Percentiles rank a stretch among this genome's conserved stretches.
Evolutionary conservation across 2,329 filamentous ascomycete species (phyloP).

Genomic region (Lachnellula subtilissima): DNA sequence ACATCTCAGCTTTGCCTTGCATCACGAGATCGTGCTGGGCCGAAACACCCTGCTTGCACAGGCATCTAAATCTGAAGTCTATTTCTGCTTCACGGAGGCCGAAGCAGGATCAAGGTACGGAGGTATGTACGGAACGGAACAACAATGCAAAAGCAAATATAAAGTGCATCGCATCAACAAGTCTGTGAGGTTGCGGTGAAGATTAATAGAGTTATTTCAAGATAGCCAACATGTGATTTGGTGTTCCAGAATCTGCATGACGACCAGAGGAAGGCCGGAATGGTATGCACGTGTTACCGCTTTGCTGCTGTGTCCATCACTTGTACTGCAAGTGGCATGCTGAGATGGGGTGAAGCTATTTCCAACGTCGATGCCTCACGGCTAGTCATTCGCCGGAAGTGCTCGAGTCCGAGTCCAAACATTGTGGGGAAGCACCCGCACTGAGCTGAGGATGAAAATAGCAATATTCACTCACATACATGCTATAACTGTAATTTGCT

Average conservation of each 20-base stretch:
- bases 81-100: conserved; percentile 1
- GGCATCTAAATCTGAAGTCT: not conserved
- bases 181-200: conserved; percentile 2
- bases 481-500: too few relatives aligned
- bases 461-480: not conserved
- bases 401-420: not conserved
- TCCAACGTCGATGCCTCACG: not conserved
- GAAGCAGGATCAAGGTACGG: not conserved
- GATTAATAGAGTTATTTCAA: conserved; percentile 4
- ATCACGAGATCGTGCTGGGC: conserved; percentile 8
- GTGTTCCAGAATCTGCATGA: conserved; percentile 11
- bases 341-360: not conserved
- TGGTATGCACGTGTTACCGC: not conserved
- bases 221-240: not conserved
- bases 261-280: not conserved
- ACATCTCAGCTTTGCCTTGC: not conserved
- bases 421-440: not conserved
- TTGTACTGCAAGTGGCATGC: not conserved
- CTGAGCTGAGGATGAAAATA: not conserved
- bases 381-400: not conserved
- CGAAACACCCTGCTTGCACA: conserved; percentile 12
- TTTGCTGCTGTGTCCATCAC: not conserved
- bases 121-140: not conserved
- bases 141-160: not conserved
- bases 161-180: not conserved